phyloP scores from a whole-genome alignment of 2,329 filamentous ascomycete species.

The Trichoderma arundinaceum region DNA sequence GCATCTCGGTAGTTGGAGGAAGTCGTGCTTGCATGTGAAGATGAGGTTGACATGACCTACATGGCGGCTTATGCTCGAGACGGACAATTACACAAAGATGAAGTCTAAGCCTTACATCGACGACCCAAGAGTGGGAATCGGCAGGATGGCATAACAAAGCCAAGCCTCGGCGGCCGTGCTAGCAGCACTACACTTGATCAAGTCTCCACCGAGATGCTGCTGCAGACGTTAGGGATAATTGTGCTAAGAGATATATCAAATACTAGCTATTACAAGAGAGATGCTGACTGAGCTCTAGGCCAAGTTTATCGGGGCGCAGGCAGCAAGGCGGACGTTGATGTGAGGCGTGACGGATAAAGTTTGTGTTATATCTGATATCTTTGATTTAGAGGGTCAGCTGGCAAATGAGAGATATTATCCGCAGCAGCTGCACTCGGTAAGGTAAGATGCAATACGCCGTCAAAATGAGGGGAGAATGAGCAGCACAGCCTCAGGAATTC shows the following conservation, averaged over 20 bases:
- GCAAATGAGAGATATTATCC: constrained; percentile 5
- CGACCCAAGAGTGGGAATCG: neutral
- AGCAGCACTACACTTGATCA: neutral
- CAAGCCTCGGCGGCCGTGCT: constrained; percentile 3
- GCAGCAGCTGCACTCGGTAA: constrained; percentile 1
- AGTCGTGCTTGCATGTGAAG: neutral
- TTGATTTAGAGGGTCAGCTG: constrained; percentile 8
- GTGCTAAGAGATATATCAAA: neutral
- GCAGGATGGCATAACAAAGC: constrained; percentile 6
- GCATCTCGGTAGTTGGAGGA: neutral
- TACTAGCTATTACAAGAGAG: neutral
- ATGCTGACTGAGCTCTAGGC: constrained; percentile 10
- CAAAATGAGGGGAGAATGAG: neutral
- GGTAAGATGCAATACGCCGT: constrained; percentile 3
- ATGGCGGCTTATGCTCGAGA: neutral
- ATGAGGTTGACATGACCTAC: constrained; percentile 1
- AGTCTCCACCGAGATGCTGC: neutral
- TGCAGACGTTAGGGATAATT: neutral
- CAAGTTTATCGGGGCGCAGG: neutral
- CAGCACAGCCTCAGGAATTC: constrained; percentile 14
- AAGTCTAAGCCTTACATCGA: constrained; percentile 9
- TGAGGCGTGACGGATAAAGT: constrained; percentile 1
- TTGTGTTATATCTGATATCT: constrained; percentile 3
- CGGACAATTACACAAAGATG: neutral
- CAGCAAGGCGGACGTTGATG: neutral